phyloP scores from a whole-genome alignment of 176 grass and related monocot species.

The Olyra latifolia region DNA sequence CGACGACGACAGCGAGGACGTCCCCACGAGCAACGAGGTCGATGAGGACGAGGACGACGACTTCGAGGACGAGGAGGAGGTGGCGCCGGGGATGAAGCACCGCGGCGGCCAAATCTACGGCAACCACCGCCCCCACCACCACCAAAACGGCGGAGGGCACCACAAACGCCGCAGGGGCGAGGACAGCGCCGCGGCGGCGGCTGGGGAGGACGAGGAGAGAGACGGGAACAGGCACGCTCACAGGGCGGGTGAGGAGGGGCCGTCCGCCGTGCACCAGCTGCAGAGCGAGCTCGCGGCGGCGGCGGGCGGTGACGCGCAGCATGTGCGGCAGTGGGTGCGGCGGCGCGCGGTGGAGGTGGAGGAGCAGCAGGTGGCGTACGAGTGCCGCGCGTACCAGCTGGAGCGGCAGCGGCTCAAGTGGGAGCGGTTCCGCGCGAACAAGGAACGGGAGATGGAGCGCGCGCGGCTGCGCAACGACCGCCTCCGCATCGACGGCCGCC shows the following conservation, averaged over 20 bases:
- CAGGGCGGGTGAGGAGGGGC: constrained; percentile 8
- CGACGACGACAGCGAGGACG: constrained; percentile 56
- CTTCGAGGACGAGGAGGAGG: constrained; percentile 13
- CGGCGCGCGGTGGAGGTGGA: constrained; percentile 66
- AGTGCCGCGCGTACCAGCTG: constrained; percentile 46
- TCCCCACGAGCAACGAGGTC: background rate
- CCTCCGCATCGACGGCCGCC: constrained; percentile 54
- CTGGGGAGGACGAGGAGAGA: constrained; percentile 33
- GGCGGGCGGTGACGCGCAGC: constrained; percentile 37
- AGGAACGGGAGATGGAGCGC: constrained; percentile 76
- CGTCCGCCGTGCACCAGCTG: constrained; percentile 49
- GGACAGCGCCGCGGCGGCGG: constrained; percentile 33
- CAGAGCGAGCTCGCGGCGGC: constrained; percentile 48
- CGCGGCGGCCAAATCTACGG: constrained; percentile 11
- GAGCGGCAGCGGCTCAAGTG: constrained; percentile 70
- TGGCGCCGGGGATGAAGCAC: background rate
- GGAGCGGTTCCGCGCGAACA: constrained; percentile 69
- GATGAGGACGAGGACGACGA: constrained; percentile 36
- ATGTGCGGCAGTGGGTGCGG: constrained; percentile 53
- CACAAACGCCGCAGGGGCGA: constrained; percentile 27
- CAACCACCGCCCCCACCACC: background rate
- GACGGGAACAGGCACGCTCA: constrained; percentile 8
- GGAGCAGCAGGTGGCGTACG: constrained; percentile 56
- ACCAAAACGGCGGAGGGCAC: constrained; percentile 38
- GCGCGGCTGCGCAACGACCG: constrained; percentile 61